Base-by-base conservation (phyloP, 441 rosid species). In the Hypseocharis bilobata region DNA sequence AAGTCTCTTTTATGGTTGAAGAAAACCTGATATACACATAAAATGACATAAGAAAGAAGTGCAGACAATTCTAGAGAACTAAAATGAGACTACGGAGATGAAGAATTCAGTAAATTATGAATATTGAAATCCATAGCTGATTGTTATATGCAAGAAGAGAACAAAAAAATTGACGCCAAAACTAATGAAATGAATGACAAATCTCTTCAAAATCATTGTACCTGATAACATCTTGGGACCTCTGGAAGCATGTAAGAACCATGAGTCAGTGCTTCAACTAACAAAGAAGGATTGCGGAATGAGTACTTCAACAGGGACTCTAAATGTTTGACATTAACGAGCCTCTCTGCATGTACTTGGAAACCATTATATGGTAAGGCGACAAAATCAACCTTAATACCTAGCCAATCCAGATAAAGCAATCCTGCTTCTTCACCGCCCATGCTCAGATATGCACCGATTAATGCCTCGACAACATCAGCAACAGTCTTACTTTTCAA, bases 231-330 rank as follows among this genome's bases (percentile, higher is more conserved):
- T 70, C 83, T 82, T 52, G 97, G 91, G 65, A 88, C 81, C 62
- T 89, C 96, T n/a, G 96, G 86, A 56, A 84, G 70, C 97, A 89
- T 87, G 77, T 81, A 91, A 34, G 99, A 93, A 54, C 96, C 97
- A 76, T 93, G 99, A 19, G 96, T 93, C 70, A 93, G 71, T 47
- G 99, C 99, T 75, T 93, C 97, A 20, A 93, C 84, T 52, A 93
- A 72, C 62, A 91, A 73, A 69, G 90, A 79, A 66, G 81, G 82
- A 62, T 93, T 87, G 26, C 52, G 62, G 64, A 93, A 93, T n/a
- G 75, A 67, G 74, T 88, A 88, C 42, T 77, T 75, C 59, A 93
- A 74, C 1, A 91, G 51, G 0, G 81, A 74, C 77, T 93, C 90
- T 3, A 91, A 17, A 64, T 62, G 44, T 16, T 0, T 30, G 28